Conservation (phyloP, 2,329 filamentous ascomycete genomes). For the Ceratocystis harringtonii region DNA sequence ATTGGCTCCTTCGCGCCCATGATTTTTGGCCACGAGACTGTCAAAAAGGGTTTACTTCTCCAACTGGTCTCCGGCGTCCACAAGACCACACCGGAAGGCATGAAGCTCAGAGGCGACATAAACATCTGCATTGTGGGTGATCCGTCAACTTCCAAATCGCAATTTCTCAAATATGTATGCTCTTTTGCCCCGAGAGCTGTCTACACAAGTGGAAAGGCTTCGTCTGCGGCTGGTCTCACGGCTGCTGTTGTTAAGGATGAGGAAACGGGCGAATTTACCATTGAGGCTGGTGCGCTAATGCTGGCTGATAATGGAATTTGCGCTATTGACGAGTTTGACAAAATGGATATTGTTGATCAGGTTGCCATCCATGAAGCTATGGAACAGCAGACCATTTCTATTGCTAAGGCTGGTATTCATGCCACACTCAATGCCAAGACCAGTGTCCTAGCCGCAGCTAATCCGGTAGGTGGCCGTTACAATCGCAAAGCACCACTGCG, state of each 20-base stretch:
- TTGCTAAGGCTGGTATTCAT: conserved; percentile 96
- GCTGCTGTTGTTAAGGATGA: conserved; percentile 96
- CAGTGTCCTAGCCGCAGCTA: conserved; percentile 87
- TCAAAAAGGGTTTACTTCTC: conserved; percentile 90
- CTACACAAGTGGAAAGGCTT: conserved; percentile 95
- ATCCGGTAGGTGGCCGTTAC: conserved; percentile 91
- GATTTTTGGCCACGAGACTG: conserved; percentile 92
- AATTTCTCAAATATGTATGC: conserved; percentile 96
- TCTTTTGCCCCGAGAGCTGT: conserved; percentile 92
- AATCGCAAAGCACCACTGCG: conserved; percentile 89
- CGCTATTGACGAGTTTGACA: conserved; percentile 98
- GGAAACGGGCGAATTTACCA: conserved; percentile 96
- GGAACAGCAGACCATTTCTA: conserved; percentile 99
- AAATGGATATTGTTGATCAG: conserved; percentile 96
- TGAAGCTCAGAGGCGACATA: conserved; percentile 91
- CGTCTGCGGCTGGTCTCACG: conserved; percentile 90
- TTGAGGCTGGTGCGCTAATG: conserved; percentile 96
- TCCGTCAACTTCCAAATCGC: conserved; percentile 91
- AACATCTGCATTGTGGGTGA: conserved; percentile 98
- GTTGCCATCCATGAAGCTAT: conserved; percentile 99
- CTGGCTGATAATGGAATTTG: conserved; percentile 93
- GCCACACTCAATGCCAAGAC: conserved; percentile 93
- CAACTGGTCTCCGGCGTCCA: conserved; percentile 93
- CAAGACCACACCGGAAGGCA: conserved; percentile 83
- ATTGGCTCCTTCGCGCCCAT: conserved; percentile 92